Percentiles rank a stretch among this genome's conserved stretches.
phyloP scores from a whole-genome alignment of 768 basidiomycete species.

The Phanerodontia chrysosporium region DNA sequence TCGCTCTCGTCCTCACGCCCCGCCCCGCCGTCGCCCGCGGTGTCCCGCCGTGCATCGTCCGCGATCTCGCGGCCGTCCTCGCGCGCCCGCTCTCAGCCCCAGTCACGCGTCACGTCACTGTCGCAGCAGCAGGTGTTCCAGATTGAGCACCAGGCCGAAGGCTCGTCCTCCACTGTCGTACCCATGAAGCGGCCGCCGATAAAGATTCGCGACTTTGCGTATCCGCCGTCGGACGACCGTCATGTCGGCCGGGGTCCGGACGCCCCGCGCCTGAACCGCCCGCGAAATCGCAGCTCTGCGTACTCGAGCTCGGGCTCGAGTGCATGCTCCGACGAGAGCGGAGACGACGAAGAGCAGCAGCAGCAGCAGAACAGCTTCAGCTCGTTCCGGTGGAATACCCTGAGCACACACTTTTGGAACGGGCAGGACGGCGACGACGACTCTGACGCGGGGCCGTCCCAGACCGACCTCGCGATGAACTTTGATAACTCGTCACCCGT shows the following conservation, averaged over 20 bases:
- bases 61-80: conserved; percentile 32
- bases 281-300: conserved; percentile 27
- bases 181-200: conserved; percentile 23
- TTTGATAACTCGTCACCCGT: conserved; percentile 33
- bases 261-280: conserved; percentile 36
- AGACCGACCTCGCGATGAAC: conserved; percentile 44
- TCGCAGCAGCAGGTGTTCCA: conserved; percentile 30
- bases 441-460: conserved; percentile 29
- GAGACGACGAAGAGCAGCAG: conserved; percentile 25
- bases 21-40: conserved; percentile 56
- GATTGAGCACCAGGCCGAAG: conserved; percentile 28
- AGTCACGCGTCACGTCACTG: conserved; percentile 34
- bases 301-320: conserved; percentile 19
- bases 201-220: conserved; percentile 51
- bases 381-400: conserved; percentile 38
- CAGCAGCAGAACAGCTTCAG: conserved; percentile 28
- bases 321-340: conserved; percentile 18
- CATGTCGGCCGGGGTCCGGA: conserved; percentile 39
- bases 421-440: conserved; percentile 14
- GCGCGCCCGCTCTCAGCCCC: conserved; percentile 26
- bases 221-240: conserved; percentile 35
- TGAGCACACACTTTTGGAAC: conserved; percentile 35
- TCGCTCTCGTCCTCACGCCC: conserved; percentile 49
- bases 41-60: conserved; percentile 41
- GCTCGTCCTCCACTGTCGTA: conserved; percentile 23